Evolutionary conservation across 75 land plant genomes (phyloP), one percentile per base, ranked within the genome.

Genomic region (Picea glauca): DNA sequence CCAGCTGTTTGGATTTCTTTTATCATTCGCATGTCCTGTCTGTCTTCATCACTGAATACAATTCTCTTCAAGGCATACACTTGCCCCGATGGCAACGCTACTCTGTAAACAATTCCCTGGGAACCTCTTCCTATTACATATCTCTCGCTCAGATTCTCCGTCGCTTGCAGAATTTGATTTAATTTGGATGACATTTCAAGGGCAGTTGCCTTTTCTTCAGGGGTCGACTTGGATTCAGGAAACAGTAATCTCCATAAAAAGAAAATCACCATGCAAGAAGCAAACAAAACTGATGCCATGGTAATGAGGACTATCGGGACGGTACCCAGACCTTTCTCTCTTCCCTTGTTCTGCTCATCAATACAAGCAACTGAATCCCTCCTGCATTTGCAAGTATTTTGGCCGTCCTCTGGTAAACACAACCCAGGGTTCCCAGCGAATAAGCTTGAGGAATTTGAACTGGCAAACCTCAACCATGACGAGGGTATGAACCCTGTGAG

Each of bases 51-150:
- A 1, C 35, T 21, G 72, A 81, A 83, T 23, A 12, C 67, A 23
- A 93, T 68, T 76, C 82, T 87, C 80, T 93, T 93, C 30, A 90
- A 85, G 4, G 92, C 96, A 83, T 83, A 90, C 43, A 81, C 66
- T 75, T 80, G 59, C 0, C 83, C 83, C 0, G 88, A 76, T 38
- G 83, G 80, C 77, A 90, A 13, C 23, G 40, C 50, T 4, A 86
- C 96, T 77, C 78, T 89, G 79, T 91, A 93, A 72, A 93, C 92
- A 18, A 80, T 79, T 31, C 96, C 96, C 77, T 82, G 82, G 0
- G 89, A 90, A 54, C 94, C 94, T 76, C 85, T 89, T 3, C 96
- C 94, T 26, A 93, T 76, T 7, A 82, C 77, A 60, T 81, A 83
- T 64, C 78, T 65, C 20, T 81, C 90, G 54, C 81, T 76, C 15